Evolutionary conservation across 2,329 filamentous ascomycete species (phyloP).

Genomic region (Nigrospora osmanthi): DNA sequence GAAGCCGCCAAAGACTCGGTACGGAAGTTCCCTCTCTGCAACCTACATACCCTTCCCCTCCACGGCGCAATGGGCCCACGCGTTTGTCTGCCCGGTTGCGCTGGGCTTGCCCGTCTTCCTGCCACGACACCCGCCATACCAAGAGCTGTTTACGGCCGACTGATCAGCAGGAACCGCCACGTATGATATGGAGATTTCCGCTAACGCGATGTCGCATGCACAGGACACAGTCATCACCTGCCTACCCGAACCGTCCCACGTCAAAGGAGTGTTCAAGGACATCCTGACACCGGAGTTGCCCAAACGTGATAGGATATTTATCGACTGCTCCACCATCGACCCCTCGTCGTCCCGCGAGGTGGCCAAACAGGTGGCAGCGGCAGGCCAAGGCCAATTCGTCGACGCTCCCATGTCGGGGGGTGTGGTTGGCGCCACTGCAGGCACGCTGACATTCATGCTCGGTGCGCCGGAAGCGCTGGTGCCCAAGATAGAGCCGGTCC

Average conservation of each 20-base stretch:
- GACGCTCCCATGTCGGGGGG: conserved; percentile 97
- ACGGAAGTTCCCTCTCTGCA: conserved; percentile 12
- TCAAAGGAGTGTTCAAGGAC: conserved; percentile 71
- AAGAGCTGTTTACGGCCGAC: no score
- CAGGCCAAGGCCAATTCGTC: conserved; percentile 68
- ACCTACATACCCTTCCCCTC: no score
- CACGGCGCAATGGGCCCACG: no score
- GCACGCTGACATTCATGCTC: conserved; percentile 93
- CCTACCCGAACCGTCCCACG: conserved; percentile 82
- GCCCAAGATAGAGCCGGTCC: conserved; percentile 56
- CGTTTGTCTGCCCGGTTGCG: conserved; percentile 5
- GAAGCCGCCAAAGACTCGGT: conserved; percentile 46
- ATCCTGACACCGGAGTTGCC: conserved; percentile 55
- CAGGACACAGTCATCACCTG: conserved; percentile 85
- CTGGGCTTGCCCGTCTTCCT: conserved; percentile 13
- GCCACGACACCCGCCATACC: no score
- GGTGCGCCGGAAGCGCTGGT: conserved; percentile 59
- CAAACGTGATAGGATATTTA: conserved; percentile 66
- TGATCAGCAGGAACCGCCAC: no score
- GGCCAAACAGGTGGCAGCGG: conserved; percentile 57
- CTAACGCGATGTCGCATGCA: neutral
- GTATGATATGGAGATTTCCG: neutral
- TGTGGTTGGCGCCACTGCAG: conserved; percentile 81
- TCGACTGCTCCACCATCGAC: conserved; percentile 96
- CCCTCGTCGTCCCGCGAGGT: conserved; percentile 75